These are phyloP conservation scores for Penicillium tannophilum DNA, from an alignment of 495 filamentous ascomycete genomes.

Conservation along the genomic window DNA sequence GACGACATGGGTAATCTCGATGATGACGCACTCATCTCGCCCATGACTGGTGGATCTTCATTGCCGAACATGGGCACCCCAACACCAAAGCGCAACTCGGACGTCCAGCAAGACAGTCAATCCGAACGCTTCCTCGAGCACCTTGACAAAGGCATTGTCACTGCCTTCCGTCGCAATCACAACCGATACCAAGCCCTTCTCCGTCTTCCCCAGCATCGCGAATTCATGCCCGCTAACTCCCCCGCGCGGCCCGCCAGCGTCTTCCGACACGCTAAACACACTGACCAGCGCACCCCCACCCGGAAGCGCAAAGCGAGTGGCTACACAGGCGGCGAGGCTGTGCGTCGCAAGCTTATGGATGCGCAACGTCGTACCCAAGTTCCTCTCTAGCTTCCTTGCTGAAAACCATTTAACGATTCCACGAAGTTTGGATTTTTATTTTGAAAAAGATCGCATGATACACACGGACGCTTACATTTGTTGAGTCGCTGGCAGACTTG, in stretches of 20 bases:
- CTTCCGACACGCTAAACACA: conserved; percentile 48
- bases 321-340: conserved; percentile 44
- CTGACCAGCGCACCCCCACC: conserved; percentile 46
- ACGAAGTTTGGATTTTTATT: conserved; percentile 30
- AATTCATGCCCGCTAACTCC: conserved; percentile 53
- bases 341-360: conserved; percentile 52
- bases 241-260: conserved; percentile 48
- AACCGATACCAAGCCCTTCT: conserved; percentile 68
- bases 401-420: conserved; percentile 19
- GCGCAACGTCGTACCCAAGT: conserved; percentile 45
- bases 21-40: conserved; percentile 41
- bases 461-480: conserved; percentile 26
- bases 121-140: conserved; percentile 64
- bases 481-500: conserved; percentile 32
- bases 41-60: conserved; percentile 34
- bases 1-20: conserved; percentile 42
- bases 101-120: conserved; percentile 53
- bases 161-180: conserved; percentile 79
- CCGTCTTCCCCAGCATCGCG: conserved; percentile 58
- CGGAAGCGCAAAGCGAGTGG: conserved; percentile 46
- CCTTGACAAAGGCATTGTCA: conserved; percentile 69
- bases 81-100: conserved; percentile 52
- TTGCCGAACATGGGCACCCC: conserved; percentile 42
- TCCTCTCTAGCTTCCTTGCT: conserved; percentile 31
- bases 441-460: conserved; percentile 28